Evolutionary conservation across 345 rosid genomes (phyloP), one percentile per base, ranked within the genome.

Genomic region (Ceriops zippeliana): DNA sequence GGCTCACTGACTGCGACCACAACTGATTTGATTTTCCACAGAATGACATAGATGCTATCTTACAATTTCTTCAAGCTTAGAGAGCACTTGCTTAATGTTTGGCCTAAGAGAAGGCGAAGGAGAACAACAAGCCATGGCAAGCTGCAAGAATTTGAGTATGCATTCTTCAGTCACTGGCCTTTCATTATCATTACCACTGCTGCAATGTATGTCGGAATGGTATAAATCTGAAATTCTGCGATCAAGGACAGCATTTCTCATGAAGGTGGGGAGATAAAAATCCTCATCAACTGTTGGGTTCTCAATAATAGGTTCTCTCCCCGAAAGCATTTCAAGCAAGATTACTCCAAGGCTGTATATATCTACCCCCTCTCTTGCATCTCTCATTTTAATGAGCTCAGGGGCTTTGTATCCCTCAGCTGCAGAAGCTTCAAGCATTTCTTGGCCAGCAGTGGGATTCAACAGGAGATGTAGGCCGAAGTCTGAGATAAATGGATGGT

Each of bases 391-490:
- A 70, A 88, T 84, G 27, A 93, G 86, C 84, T 93, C 97, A n/a
- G 97, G 96, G 46, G 98, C 90, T 79, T 86, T 93, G 72, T 93
- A 93, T 22, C 98, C 98, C 78, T 86, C 83, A 19, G 84, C 83
- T 20, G 91, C 89, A 6, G 82, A 85, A n/a, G 81, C 78, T 66
- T 93, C 98, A 1, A 91, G 91, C 86, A 91, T 83, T 79, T 87
- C 91, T 72, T 89, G 97, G 32, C 80, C 95, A 67, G 90, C 75
- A 2, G 87, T 61, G 7, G 78, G 82, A 69, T 88, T 89, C 74
- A 93, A 68, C 37, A 91, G 87, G 34, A 89, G 73, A 79, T 88
- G 86, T 34, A 91, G 66, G 27, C 96, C 88, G 26, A 78, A 86
- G 73, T 93, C 98, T 0, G 97, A 89, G 54, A 93, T 32, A 57